Conservation (phyloP, 148 eudicot species). For the Fallopia convolvulus region DNA sequence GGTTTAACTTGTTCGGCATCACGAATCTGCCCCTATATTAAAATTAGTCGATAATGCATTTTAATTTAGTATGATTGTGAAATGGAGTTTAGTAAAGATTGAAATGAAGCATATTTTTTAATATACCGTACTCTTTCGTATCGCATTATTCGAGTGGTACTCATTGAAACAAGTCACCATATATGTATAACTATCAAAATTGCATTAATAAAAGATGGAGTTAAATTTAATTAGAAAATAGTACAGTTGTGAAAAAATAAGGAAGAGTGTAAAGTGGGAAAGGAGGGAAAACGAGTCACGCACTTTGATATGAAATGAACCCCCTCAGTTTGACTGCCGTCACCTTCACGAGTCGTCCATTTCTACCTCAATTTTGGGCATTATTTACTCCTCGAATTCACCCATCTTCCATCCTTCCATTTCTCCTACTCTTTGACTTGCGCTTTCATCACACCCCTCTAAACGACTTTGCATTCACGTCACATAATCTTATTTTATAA, state of each 20-base stretch:
- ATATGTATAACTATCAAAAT: no score
- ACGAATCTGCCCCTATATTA: no score
- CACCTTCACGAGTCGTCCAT: slow-evolving; percentile 61
- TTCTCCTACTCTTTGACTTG: slow-evolving; percentile 17
- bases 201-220: no score
- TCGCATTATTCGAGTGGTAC: no score
- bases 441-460: not conserved
- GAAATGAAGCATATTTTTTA: no score
- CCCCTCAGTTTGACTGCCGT: slow-evolving; percentile 35
- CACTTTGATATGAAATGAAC: not conserved
- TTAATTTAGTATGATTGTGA: no score
- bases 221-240: no score
- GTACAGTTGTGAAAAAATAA: not conserved
- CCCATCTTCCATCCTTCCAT: slow-evolving; percentile 11
- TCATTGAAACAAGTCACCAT: no score
- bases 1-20: no score
- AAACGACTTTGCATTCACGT: slow-evolving; percentile 27
- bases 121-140: no score
- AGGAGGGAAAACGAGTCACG: not conserved
- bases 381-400: slow-evolving; percentile 19
- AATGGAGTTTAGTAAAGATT: no score
- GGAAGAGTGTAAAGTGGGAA: not conserved
- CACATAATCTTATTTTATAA: not conserved
- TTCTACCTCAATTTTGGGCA: slow-evolving; percentile 15
- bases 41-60: no score